These are phyloP conservation scores for Entomortierella beljakovae DNA, from an alignment of 192 early-diverging fungal genomes.

Conservation along the genomic window DNA sequence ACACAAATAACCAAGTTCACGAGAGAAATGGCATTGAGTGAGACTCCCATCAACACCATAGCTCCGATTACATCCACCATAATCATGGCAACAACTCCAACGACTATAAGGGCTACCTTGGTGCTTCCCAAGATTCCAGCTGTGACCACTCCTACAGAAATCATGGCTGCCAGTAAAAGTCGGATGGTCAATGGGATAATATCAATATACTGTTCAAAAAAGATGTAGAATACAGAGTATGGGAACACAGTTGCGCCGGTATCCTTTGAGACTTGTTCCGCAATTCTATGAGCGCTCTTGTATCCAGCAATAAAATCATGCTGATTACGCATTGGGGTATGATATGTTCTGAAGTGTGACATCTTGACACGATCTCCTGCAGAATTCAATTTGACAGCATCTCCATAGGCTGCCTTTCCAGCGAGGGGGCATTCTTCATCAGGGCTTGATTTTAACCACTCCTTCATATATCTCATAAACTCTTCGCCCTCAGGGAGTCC, in stretches of 20 bases:
- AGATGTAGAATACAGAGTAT: constrained; percentile 74
- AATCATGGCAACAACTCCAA: constrained; percentile 69
- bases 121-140: constrained; percentile 61
- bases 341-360: constrained; percentile 72
- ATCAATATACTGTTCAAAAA: constrained; percentile 75
- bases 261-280: constrained; percentile 56
- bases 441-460: constrained; percentile 64
- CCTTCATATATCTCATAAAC: constrained; percentile 63
- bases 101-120: constrained; percentile 64
- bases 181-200: constrained; percentile 63
- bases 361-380: constrained; percentile 55
- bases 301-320: constrained; percentile 69
- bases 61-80: constrained; percentile 65
- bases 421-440: constrained; percentile 69
- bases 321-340: constrained; percentile 68
- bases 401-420: constrained; percentile 73
- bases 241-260: constrained; percentile 65
- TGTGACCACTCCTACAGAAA: constrained; percentile 66
- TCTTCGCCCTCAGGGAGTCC: constrained; percentile 65
- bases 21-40: constrained; percentile 71
- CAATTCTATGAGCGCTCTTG: constrained; percentile 66
- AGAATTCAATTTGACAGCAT: constrained; percentile 62
- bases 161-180: constrained; percentile 61
- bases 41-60: constrained; percentile 68
- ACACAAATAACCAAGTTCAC: constrained; percentile 76